Base-by-base conservation (phyloP, 805 yeast genomes). In the Nakazawaea ernobii region DNA sequence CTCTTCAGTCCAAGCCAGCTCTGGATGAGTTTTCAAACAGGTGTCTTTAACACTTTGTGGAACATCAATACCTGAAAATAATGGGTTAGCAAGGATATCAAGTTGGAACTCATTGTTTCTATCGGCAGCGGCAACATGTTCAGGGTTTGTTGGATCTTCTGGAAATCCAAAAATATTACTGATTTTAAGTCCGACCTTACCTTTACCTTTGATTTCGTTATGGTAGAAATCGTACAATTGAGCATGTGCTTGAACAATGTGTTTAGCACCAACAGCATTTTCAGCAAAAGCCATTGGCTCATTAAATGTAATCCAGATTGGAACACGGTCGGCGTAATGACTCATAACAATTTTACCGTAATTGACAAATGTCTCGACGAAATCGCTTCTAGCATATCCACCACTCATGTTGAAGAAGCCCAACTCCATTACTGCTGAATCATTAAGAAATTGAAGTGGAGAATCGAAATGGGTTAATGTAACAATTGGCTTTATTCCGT, bases 391-490 rank as follows among this genome's bases (percentile, higher is more conserved):
- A 5, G 26, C 32, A 14, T 32, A 44, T 8, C 48, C 48, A 30
- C 48, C 43, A 20, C 45, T n/a, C 8, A 20, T 6, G 30, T 15
- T 32, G 20, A 50, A 55, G 51, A 59, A 59, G 1, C 69, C 69
- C 20, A 56, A 60, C 39, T 62, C 53, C 40, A 45, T 32, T 8
- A 45, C 39, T n/a, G 17, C 30, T 11, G 26, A 11, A 4, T 26
- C 29, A 7, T 45, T 10, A 1, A 14, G 4, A 2, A 44, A 32
- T 44, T 60, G 58, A 13, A 55, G 55, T 33, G 70, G 70, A 8
- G 63, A 45, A 51, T 66, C 70, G 55, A 65, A 66, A 51, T 66
- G 70, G 38, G 58, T 59, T 45, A 66, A 57, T 1, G 70, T 65
- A 24, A 59, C 61, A 17, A 66, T 54, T 10, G 69, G 70, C 52